These are phyloP conservation scores for Clonostachys rhizophaga DNA, from an alignment of 2,329 filamentous ascomycete genomes.

Conservation along the genomic window DNA sequence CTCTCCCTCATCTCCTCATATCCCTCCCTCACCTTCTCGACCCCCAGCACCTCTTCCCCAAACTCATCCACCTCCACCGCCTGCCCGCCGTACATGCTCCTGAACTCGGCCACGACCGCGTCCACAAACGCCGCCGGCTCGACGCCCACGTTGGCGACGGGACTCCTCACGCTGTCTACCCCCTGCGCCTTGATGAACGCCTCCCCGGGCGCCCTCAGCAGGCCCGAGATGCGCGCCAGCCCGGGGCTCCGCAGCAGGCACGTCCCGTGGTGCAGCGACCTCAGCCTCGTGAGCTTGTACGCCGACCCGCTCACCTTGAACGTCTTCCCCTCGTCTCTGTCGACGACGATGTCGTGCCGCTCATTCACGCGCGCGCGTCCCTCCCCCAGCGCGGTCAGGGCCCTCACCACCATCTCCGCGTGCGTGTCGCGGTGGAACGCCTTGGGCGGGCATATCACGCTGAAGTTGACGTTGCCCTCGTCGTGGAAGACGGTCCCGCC, in stretches of 20 bases:
- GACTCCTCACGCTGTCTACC: constrained; percentile 86
- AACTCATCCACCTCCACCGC: constrained; percentile 22
- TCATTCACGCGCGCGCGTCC: constrained; percentile 71
- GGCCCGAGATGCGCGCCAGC: constrained; percentile 60
- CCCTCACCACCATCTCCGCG: constrained; percentile 89
- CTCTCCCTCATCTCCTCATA: constrained; percentile 40
- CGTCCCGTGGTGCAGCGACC: constrained; percentile 90
- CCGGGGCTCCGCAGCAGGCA: constrained; percentile 78
- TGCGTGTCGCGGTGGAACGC: constrained; percentile 81
- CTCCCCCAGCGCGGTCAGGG: constrained; percentile 58
- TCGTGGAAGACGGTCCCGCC: constrained; percentile 96
- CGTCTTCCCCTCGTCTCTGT: constrained; percentile 27
- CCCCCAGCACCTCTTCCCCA: constrained; percentile 40
- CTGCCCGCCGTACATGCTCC: constrained; percentile 52
- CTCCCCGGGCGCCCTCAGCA: constrained; percentile 75
- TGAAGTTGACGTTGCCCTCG: constrained; percentile 88
- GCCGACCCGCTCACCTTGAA: constrained; percentile 91
- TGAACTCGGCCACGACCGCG: constrained; percentile 63
- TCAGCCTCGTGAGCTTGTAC: constrained; percentile 80
- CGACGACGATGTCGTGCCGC: constrained; percentile 88
- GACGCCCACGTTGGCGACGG: constrained; percentile 70
- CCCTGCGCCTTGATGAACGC: constrained; percentile 75
- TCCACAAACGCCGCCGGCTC: constrained; percentile 36
- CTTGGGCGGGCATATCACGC: constrained; percentile 76
- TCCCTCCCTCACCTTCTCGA: constrained; percentile 32